Base-by-base conservation (phyloP, 306 rosid genomes). In the Pyrus bretschneideri region DNA sequence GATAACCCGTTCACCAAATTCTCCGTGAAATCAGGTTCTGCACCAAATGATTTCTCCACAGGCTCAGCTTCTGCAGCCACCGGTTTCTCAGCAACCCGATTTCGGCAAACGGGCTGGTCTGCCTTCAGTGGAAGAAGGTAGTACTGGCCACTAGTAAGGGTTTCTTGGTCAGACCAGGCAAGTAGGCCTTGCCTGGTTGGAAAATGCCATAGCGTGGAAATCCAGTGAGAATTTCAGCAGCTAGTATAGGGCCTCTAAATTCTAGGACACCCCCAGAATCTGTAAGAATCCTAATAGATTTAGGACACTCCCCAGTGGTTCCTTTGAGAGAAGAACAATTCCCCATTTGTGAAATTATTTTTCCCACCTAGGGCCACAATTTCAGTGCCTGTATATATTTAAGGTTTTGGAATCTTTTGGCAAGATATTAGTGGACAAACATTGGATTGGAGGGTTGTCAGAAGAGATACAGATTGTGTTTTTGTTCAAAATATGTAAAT, bases 301-400 rank as follows among this genome's bases (percentile, higher is more conserved):
- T 87, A 61, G 83, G 81, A 44, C 88, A 86, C 22, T 83, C 88
- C 52, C 83, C 89, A 14, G 85, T 83, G 71, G 72, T 79, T 61
- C 72, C 84, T 77, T 86, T 87, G 69, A 83, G 69, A 70, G 93
- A 86, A 57, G 92, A 85, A 68, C 97, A 91, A 71, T 91, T 91
- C 49, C 97, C 97, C 97, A 91, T 90, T 81, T 81, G 60, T 21
- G 38, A 61, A 21, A 17, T 73, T 42, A 69, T 62, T 58, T 31
- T 18, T 3, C 31, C 76, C 46, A 21, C 25, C 67, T 18, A 11
- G 4, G n/a, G 49, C 17, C 59, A 69, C 59, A 51, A 68, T 65
- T 44, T 5, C 18, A 21, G 13, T 5, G 54, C 21, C 59, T 25
- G 6, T 18, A 49, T 15, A 49, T 81, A 80, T 85, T 69, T 22